Evolutionary conservation across 495 filamentous ascomycete species (phyloP).

Genomic region (Penicillium taxi): DNA sequence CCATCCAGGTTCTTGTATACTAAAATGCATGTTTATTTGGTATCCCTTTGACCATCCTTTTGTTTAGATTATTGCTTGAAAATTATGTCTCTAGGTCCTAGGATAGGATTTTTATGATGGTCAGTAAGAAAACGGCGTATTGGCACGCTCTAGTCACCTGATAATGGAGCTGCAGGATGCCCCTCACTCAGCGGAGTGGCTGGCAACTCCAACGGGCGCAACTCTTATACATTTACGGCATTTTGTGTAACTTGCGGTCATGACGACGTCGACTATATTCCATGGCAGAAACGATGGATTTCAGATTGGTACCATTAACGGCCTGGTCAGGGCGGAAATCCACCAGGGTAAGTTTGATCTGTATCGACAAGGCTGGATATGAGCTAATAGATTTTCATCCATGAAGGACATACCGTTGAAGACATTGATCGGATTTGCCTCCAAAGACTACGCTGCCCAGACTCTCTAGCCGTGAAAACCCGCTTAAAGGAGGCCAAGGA

Average conservation of each 20-base stretch:
- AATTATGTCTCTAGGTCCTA: too few species aligned
- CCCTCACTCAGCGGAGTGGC: background rate
- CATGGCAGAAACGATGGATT: background rate
- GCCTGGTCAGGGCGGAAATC: background rate
- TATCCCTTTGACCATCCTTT: too few species aligned
- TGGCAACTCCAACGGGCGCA: background rate
- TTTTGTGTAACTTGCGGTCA: background rate
- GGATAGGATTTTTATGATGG: too few species aligned
- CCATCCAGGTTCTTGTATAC: too few species aligned
- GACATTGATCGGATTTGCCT: slow-evolving; percentile 4
- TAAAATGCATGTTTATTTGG: too few species aligned
- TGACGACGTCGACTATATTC: background rate
- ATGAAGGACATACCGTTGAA: too few species aligned
- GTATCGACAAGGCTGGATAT: background rate
- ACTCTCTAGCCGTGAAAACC: slow-evolving; percentile 4
- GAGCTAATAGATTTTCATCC: background rate
- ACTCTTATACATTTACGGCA: background rate
- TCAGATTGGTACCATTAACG: slow-evolving; percentile 2
- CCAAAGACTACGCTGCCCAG: slow-evolving; percentile 2
- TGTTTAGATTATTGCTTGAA: too few species aligned
- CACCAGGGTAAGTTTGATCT: slow-evolving; percentile 4
- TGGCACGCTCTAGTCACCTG: background rate
- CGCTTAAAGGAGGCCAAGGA: slow-evolving; percentile 6
- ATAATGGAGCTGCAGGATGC: slow-evolving; percentile 1
- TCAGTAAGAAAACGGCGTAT: slow-evolving; percentile 2